Percentiles rank a stretch among this genome's conserved stretches.
Evolutionary conservation across 179 eudicot species (phyloP).

Genomic region (Monotropa hypopitys): DNA sequence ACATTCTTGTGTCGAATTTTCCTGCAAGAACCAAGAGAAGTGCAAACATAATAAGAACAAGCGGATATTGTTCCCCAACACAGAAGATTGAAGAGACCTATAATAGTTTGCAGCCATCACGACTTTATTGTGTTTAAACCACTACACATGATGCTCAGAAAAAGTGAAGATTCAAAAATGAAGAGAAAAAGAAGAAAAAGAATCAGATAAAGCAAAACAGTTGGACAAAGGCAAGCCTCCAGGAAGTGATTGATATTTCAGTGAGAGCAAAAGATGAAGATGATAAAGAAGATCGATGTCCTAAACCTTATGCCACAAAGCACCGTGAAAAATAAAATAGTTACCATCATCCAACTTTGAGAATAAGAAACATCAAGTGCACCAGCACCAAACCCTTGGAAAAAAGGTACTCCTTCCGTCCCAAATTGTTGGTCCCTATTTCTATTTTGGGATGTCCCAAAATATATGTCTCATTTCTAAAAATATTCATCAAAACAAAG

Average conservation of each 20-base stretch:
- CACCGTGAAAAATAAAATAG: too few relatives aligned
- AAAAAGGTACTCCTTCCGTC: too few relatives aligned
- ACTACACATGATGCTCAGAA: background rate
- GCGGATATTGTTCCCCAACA: background rate
- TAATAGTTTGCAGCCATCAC: constrained; percentile 2
- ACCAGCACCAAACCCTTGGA: background rate
- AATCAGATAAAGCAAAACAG: background rate
- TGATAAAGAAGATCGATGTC: background rate
- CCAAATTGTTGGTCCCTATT: too few relatives aligned
- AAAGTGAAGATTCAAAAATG: background rate
- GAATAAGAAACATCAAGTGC: background rate
- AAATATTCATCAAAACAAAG: too few relatives aligned
- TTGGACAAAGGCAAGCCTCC: background rate
- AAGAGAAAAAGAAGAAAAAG: background rate
- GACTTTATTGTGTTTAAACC: background rate
- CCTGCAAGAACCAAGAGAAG: constrained; percentile 30
- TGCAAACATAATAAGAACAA: constrained; percentile 6
- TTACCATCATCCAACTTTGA: background rate
- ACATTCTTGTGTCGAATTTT: constrained; percentile 51
- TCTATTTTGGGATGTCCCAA: too few relatives aligned
- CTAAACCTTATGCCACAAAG: background rate
- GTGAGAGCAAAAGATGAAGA: background rate
- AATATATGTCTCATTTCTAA: too few relatives aligned
- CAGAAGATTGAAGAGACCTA: background rate
- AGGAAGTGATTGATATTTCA: background rate